Conservation (phyloP, 2,329 filamentous ascomycete genomes). For the Aschersonia sp. region DNA sequence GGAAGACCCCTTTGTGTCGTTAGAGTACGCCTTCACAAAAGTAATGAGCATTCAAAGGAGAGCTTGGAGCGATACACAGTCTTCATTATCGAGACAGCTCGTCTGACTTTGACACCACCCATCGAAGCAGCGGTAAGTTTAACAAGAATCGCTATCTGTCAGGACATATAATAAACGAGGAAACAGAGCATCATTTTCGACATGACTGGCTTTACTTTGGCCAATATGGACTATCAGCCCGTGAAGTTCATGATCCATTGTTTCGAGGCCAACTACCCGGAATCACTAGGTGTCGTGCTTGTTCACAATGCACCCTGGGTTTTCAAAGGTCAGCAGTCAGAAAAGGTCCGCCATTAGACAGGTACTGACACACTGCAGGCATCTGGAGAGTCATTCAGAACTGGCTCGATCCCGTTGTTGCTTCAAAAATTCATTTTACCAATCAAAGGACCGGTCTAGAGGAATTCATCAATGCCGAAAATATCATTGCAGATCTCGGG, state of each 20-base stretch:
- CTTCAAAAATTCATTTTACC: slow-evolving; percentile 85
- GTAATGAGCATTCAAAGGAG: slow-evolving; percentile 69
- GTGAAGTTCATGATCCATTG: slow-evolving; percentile 99
- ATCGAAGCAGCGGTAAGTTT: slow-evolving; percentile 79
- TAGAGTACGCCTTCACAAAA: slow-evolving; percentile 65
- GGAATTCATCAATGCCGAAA: slow-evolving; percentile 54
- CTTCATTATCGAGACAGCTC: slow-evolving; percentile 86
- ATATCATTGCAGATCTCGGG: slow-evolving; percentile 71
- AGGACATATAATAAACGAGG: neutral
- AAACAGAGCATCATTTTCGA: slow-evolving; percentile 83
- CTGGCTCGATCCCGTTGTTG: slow-evolving; percentile 95
- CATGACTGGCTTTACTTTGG: slow-evolving; percentile 84
- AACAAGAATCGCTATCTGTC: neutral
- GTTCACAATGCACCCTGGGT: slow-evolving; percentile 97
- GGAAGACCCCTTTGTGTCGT: slow-evolving; percentile 82
- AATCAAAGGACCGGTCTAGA: slow-evolving; percentile 68
- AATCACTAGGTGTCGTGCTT: slow-evolving; percentile 76
- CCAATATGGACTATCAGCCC: slow-evolving; percentile 96
- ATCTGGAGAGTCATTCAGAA: slow-evolving; percentile 92
- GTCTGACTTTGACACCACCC: slow-evolving; percentile 64
- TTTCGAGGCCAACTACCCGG: slow-evolving; percentile 97
- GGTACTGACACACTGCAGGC: slow-evolving; percentile 28
- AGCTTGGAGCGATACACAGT: slow-evolving; percentile 83
- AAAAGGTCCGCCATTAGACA: neutral
- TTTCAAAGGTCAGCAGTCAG: slow-evolving; percentile 59